Evolutionary conservation across 1,284 basidiomycete species (phyloP), one percentile per base, ranked within the genome.

Genomic region (Trichosporon sp.): DNA sequence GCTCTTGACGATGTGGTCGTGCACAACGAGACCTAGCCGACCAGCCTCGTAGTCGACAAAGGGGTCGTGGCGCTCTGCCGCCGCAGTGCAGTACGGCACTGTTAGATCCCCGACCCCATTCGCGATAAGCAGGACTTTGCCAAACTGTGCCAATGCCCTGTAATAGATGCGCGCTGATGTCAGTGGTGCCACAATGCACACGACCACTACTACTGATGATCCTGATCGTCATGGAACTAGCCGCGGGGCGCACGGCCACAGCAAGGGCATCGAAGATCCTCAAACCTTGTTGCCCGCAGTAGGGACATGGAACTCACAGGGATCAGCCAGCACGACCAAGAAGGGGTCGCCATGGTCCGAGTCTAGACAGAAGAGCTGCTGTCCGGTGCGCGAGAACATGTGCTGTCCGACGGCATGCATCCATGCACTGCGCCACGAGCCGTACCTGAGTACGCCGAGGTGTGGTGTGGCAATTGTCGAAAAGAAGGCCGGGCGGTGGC

Each of bases 261-360:
- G n/a, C n/a, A n/a, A n/a, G n/a, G n/a, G n/a, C n/a, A n/a, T n/a
- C n/a, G n/a, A n/a, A n/a, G n/a, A n/a, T n/a, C n/a, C n/a, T n/a
- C n/a, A n/a, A n/a, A n/a, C n/a, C n/a, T n/a, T n/a, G n/a, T n/a
- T n/a, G n/a, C n/a, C n/a, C n/a, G n/a, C n/a, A n/a, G n/a, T n/a
- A n/a, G n/a, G n/a, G n/a, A n/a, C n/a, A n/a, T n/a, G n/a, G 2
- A 23, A 78, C 85, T 68, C 69, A 89, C 90, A 83, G 69, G 90
- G 89, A 81, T 95, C 91, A 2, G 90, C 88, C 86, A 95, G 89
- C 59, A 91, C 85, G 62, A 90, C 86, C n/a, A 95, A 74, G 9
- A 95, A 75, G 8, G 89, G 86, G 62, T 87, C 82, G 2, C 88
- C 60, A 3, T 25, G n/a, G 9, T 89, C 93, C 65, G 85, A 85